Percentiles rank a stretch among this genome's conserved stretches.
phyloP scores from a whole-genome alignment of 495 filamentous ascomycete species.

The Cenococcum geophilum region DNA sequence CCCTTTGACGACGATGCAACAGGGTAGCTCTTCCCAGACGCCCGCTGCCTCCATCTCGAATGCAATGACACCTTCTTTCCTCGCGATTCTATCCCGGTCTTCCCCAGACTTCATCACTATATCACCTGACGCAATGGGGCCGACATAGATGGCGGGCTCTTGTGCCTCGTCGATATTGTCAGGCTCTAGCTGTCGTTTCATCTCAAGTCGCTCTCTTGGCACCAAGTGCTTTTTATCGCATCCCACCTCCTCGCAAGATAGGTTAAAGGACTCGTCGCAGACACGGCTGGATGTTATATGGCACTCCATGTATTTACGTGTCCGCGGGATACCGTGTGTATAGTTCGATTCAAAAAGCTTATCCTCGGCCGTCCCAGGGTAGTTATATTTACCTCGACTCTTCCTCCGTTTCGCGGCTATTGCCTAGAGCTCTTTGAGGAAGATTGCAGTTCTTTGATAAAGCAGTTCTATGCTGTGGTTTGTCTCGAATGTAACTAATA shows the following conservation, averaged over 20 bases:
- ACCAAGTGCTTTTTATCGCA: not conserved
- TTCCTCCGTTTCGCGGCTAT: too few relatives aligned
- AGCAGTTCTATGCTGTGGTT: too few relatives aligned
- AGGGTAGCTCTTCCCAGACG: conserved; percentile 12
- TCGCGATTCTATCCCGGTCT: conserved; percentile 28
- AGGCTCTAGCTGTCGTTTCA: not conserved
- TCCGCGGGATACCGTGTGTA: too few relatives aligned
- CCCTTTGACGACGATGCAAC: conserved; percentile 15
- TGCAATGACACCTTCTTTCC: conserved; percentile 7
- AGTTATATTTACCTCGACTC: too few relatives aligned
- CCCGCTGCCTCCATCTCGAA: conserved; percentile 28
- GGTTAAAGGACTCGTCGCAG: not conserved
- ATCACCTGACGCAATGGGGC: conserved; percentile 32
- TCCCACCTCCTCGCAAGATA: not conserved
- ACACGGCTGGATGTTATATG: not conserved
- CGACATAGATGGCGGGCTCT: conserved; percentile 22
- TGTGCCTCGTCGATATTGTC: not conserved
- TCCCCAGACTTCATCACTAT: conserved; percentile 33
- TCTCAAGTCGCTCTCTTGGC: not conserved
- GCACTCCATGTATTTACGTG: too few relatives aligned
- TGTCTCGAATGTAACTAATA: too few relatives aligned
- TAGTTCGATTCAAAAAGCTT: conserved; percentile 2
- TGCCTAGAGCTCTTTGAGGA: too few relatives aligned
- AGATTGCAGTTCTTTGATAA: too few relatives aligned
- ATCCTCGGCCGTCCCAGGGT: conserved; percentile 5